phyloP scores from a whole-genome alignment of 116 monocot species.

The Thalassia testudinum region DNA sequence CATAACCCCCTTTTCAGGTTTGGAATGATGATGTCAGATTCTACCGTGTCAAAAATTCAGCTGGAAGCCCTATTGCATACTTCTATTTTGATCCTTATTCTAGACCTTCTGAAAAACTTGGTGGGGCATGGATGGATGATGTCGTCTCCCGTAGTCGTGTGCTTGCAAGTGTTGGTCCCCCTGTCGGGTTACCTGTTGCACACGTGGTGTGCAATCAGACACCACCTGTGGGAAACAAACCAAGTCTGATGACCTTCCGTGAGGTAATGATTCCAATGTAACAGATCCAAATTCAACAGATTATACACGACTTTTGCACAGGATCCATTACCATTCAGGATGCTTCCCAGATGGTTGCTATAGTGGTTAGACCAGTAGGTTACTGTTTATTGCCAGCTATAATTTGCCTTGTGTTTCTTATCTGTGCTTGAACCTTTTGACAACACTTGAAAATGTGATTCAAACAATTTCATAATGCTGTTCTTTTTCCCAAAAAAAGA shows the following conservation, averaged over 20 bases:
- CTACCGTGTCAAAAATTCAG: conserved; percentile 84
- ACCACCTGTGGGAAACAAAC: conserved; percentile 80
- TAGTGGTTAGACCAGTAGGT: no score
- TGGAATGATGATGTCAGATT: conserved; percentile 87
- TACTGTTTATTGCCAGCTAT: no score
- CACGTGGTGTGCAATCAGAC: conserved; percentile 97
- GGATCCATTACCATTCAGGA: no score
- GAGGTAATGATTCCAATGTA: conserved; percentile 33
- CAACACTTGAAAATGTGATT: no score
- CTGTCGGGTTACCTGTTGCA: conserved; percentile 75
- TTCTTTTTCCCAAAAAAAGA: no score
- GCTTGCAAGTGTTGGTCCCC: conserved; percentile 50
- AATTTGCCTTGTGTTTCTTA: no score
- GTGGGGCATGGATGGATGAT: conserved; percentile 98
- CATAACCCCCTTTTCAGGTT: conserved; percentile 28
- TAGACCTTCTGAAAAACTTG: conserved; percentile 91
- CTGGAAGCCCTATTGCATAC: conserved; percentile 63
- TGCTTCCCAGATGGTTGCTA: no score
- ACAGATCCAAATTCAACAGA: no score
- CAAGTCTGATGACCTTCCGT: conserved; percentile 86
- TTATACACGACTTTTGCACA: no score
- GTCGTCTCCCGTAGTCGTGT: conserved; percentile 80
- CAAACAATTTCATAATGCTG: no score
- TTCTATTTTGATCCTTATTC: conserved; percentile 99
- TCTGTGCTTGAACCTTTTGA: no score